phyloP scores from a whole-genome alignment of 495 filamentous ascomycete species.

The Arthonia radiata region DNA sequence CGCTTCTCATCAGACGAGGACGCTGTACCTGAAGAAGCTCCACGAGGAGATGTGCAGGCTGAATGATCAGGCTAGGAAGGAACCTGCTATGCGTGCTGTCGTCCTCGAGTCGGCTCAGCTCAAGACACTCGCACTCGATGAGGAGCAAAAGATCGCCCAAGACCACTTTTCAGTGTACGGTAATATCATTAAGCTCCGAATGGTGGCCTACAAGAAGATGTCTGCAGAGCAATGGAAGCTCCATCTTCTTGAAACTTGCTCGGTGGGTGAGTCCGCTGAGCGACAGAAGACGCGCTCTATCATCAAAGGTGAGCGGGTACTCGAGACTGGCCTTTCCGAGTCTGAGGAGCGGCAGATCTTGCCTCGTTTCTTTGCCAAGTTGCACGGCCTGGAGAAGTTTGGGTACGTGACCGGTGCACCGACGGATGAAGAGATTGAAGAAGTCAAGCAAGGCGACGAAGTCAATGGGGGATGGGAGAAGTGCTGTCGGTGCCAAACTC shows the following conservation, averaged over 20 bases:
- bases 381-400: constrained; percentile 30
- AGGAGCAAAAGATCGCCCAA: constrained; percentile 54
- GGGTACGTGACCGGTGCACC: constrained; percentile 52
- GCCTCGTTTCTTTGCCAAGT: constrained; percentile 28
- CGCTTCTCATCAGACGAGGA: constrained; percentile 38
- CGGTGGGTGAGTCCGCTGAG: too few species aligned
- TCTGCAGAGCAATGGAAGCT: constrained; percentile 37
- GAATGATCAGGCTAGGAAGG: constrained; percentile 30
- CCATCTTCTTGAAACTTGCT: too few species aligned
- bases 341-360: constrained; percentile 44
- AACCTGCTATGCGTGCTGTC: constrained; percentile 29
- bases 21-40: constrained; percentile 41
- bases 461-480: constrained; percentile 51
- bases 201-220: constrained; percentile 52
- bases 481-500: constrained; percentile 63
- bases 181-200: constrained; percentile 57
- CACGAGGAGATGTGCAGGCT: constrained; percentile 49
- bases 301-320: too few species aligned
- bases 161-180: constrained; percentile 44
- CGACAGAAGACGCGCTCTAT: too few species aligned
- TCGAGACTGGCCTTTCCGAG: constrained; percentile 41
- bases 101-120: constrained; percentile 42
- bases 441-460: constrained; percentile 36
- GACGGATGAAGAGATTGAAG: constrained; percentile 29
- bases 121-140: constrained; percentile 53